phyloP scores from a whole-genome alignment of 306 rosid genomes.

The Arachis stenosperma region DNA sequence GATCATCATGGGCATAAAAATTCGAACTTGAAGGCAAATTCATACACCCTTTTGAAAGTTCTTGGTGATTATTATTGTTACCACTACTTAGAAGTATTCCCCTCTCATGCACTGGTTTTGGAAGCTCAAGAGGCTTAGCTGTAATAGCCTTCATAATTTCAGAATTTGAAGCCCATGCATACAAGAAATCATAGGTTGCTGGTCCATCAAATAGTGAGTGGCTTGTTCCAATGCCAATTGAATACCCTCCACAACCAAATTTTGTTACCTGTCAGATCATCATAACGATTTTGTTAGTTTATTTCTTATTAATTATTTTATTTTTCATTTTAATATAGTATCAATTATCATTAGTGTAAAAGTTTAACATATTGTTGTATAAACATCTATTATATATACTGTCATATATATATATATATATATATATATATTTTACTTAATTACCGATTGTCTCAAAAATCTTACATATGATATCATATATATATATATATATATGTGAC shows the following conservation, averaged over 20 bases:
- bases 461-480: too few species aligned
- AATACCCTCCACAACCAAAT: slow-evolving; percentile 80
- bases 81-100: slow-evolving; percentile 41
- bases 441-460: too few species aligned
- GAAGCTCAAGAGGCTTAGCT: slow-evolving; percentile 31
- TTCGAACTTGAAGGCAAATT: slow-evolving; percentile 34
- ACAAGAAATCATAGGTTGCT: slow-evolving; percentile 65
- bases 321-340: too few species aligned
- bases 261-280: slow-evolving; percentile 58
- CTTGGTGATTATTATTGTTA: too few species aligned
- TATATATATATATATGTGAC: too few species aligned
- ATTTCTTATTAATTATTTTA: too few species aligned
- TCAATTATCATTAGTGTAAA: too few species aligned
- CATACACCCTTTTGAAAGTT: slow-evolving; percentile 10
- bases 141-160: slow-evolving; percentile 34
- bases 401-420: too few species aligned
- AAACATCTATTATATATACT: too few species aligned
- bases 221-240: slow-evolving; percentile 75
- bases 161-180: slow-evolving; percentile 74
- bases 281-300: not conserved
- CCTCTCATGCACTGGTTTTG: slow-evolving; percentile 71
- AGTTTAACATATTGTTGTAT: too few species aligned
- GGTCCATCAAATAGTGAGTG: slow-evolving; percentile 82
- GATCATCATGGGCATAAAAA: not conserved
- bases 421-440: too few species aligned